A percentile compares a stretch with the other conserved stretches of the same genome.
phyloP scores from a whole-genome alignment of 2,329 filamentous ascomycete species.

The Venturia nashicola region DNA sequence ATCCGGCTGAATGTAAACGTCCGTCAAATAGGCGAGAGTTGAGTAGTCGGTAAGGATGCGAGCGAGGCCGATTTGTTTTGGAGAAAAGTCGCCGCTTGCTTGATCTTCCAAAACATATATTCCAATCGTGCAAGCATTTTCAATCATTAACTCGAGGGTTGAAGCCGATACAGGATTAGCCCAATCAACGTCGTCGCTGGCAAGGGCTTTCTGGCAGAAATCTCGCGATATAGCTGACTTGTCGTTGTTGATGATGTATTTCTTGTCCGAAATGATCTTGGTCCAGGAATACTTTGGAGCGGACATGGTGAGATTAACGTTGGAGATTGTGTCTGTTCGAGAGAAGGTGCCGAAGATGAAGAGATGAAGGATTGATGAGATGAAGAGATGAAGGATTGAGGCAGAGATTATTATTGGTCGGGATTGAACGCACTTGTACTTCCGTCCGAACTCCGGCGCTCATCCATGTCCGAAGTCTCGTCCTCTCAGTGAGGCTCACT shows the following conservation, averaged over 20 bases:
- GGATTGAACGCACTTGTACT: too few relatives aligned
- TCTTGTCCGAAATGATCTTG: not conserved
- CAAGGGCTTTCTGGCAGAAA: slow-evolving; percentile 21
- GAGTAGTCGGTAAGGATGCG: slow-evolving; percentile 58
- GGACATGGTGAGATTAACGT: not conserved
- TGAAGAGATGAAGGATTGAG: too few relatives aligned
- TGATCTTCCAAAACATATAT: slow-evolving; percentile 14
- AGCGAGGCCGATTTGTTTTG: slow-evolving; percentile 41
- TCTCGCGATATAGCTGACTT: slow-evolving; percentile 15
- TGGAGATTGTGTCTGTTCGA: not conserved
- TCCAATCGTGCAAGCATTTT: slow-evolving; percentile 22
- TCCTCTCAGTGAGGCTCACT: too few relatives aligned
- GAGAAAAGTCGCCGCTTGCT: not conserved
- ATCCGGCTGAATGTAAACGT: slow-evolving; percentile 51
- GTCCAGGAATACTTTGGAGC: not conserved
- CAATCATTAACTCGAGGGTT: slow-evolving; percentile 17
- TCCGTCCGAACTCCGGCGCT: too few relatives aligned
- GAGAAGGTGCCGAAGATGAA: not conserved
- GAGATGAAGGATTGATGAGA: too few relatives aligned
- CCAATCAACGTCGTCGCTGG: slow-evolving; percentile 20
- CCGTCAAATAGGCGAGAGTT: slow-evolving; percentile 57
- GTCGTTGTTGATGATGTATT: slow-evolving; percentile 19
- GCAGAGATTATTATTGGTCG: too few relatives aligned
- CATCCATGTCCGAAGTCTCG: too few relatives aligned
- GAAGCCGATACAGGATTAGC: slow-evolving; percentile 13